Conservation (phyloP, 495 filamentous ascomycete species). For the Talaromyces wortmannii region DNA sequence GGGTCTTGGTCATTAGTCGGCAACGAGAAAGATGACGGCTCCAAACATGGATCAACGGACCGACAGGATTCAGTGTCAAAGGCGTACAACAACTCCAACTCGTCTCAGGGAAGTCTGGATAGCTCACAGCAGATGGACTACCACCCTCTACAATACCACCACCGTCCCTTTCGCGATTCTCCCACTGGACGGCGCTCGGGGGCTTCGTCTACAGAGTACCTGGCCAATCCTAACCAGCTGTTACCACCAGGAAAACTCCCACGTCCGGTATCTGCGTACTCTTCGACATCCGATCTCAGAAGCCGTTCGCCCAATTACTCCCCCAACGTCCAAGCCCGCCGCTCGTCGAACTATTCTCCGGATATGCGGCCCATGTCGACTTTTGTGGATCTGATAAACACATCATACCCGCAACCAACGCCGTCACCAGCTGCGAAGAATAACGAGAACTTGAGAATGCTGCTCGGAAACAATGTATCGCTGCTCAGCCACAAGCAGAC, state of each 20-base stretch:
- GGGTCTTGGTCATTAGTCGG: constrained; percentile 36
- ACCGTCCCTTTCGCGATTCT: constrained; percentile 28
- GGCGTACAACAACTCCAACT: constrained; percentile 24
- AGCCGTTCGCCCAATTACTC: constrained; percentile 48
- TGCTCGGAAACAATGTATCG: constrained; percentile 83
- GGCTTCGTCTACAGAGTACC: constrained; percentile 17
- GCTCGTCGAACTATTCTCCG: constrained; percentile 59
- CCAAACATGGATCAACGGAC: constrained; percentile 14
- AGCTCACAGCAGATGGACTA: constrained; percentile 30
- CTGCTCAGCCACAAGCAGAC: constrained; percentile 85
- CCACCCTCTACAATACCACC: constrained; percentile 45
- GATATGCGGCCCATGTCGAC: constrained; percentile 66
- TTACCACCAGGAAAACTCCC: constrained; percentile 48
- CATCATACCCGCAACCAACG: constrained; percentile 81
- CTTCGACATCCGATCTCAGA: constrained; percentile 61
- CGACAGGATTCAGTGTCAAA: constrained; percentile 13
- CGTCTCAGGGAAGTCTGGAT: constrained; percentile 33
- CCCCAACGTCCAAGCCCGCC: constrained; percentile 43
- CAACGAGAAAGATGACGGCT: constrained; percentile 15
- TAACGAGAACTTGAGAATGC: constrained; percentile 66
- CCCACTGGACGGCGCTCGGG: constrained; percentile 7
- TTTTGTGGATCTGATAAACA: constrained; percentile 80
- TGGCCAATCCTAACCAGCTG: constrained; percentile 38
- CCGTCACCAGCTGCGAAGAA: constrained; percentile 69
- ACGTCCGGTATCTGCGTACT: constrained; percentile 67